These are phyloP conservation scores for Metarhizium rileyi DNA, from an alignment of 2,329 filamentous ascomycete species.

Conservation along the genomic window DNA sequence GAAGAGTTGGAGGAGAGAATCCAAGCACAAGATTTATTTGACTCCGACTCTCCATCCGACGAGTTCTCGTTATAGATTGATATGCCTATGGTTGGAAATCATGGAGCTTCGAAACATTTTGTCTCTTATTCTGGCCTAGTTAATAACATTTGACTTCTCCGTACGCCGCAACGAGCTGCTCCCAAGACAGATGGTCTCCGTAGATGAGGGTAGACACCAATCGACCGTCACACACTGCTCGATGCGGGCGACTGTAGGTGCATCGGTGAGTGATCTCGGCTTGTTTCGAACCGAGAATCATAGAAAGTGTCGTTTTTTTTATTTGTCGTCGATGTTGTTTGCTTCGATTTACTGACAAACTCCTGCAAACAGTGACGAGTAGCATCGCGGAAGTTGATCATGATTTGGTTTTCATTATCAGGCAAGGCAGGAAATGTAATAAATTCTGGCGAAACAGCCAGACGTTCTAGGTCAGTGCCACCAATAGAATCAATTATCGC, in stretches of 20 bases:
- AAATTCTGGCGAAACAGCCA: conserved; percentile 7
- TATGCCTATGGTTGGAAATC: background rate
- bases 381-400: conserved; percentile 3
- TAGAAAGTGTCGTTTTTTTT: conserved; percentile 4
- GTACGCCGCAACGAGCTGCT: conserved; percentile 5
- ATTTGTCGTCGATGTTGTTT: background rate
- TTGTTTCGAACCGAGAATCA: conserved; percentile 6
- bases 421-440: conserved; percentile 6
- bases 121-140: background rate
- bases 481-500: no score
- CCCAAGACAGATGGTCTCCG: conserved; percentile 1
- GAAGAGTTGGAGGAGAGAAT: conserved; percentile 6
- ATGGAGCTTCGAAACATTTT: background rate
- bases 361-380: conserved; percentile 4
- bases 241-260: conserved; percentile 6
- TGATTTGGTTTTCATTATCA: conserved; percentile 3
- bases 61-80: background rate
- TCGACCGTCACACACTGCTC: conserved; percentile 4
- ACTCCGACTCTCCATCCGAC: conserved; percentile 4
- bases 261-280: conserved; percentile 6
- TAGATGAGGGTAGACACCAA: conserved; percentile 5
- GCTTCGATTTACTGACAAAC: conserved; percentile 2
- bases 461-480: no score
- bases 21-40: background rate
- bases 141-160: conserved; percentile 1